Base-by-base conservation (phyloP, 2,329 filamentous ascomycete species). In the Fusarium sp. region DNA sequence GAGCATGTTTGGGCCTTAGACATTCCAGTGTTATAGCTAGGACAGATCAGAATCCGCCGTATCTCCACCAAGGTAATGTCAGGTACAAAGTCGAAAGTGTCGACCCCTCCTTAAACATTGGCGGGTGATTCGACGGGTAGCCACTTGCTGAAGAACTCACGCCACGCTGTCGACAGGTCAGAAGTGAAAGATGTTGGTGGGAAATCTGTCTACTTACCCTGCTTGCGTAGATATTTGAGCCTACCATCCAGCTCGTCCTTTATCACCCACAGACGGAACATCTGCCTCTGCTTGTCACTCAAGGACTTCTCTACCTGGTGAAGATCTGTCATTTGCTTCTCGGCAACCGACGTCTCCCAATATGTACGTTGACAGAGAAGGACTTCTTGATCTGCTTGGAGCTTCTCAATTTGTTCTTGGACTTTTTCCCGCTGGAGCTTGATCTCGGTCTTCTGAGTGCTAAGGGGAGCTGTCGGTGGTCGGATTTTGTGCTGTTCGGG, bases 91-190 rank as follows among this genome's bases (percentile, higher is more conserved):
- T 38, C 18, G 4, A n/a, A n/a, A 38, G 18, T 18, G 11, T 7
- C 18, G 3, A 11, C 4, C 11, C 18, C 16, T n/a, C 18, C 6
- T 18, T 18, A n/a, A n/a, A 6, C 11, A 12, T 18, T n/a, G 10
- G 5, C 6, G 0, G 34, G 34, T 3, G 34, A 3, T 1, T 38
- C 3, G 1, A 38, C 18, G 11, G 34, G 34, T 10, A 38, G 11
- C 34, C 18, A 38, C 22, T 16, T 40, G 34, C 18, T n/a, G 18
- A 53, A 2, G 7, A 42, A 12, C 2, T 29, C 5, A 18, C 14
- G 18, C 42, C 14, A 15, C n/a, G 24, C 50, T 53, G 3, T 18
- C 14, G 15, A 14, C 6, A 22, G 6, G 18, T 43, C 6, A 53
- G 32, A 53, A 16, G 7, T 6, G 7, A 3, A 20, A 20, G 11